Evolutionary conservation across 2,329 filamentous ascomycete genomes (phyloP).

Genomic region (Stachybotrys chartarum): DNA sequence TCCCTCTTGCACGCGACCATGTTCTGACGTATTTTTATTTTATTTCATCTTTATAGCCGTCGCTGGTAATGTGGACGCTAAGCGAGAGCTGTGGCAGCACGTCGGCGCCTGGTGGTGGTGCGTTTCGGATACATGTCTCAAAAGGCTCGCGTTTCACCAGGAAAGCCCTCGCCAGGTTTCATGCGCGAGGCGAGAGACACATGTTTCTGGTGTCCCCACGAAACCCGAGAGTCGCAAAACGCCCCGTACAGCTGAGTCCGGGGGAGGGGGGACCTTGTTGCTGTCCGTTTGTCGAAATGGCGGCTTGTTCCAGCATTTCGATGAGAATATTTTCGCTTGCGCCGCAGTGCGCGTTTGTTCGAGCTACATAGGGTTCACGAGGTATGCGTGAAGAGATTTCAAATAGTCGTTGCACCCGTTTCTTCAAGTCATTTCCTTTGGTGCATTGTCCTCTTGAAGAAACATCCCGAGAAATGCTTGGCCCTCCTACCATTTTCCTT

Average conservation of each 20-base stretch:
- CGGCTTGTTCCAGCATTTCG: too few relatives aligned
- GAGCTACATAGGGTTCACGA: conserved; percentile 14
- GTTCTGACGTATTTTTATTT: too few relatives aligned
- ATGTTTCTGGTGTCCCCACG: too few relatives aligned
- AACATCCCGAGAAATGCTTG: not conserved
- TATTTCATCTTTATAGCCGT: conserved; percentile 15
- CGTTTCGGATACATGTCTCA: not conserved
- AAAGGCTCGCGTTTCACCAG: not conserved
- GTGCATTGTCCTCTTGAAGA: not conserved
- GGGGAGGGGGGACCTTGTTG: too few relatives aligned
- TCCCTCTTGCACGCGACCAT: too few relatives aligned
- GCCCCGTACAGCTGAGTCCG: too few relatives aligned
- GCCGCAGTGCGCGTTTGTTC: too few relatives aligned
- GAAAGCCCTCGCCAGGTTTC: not conserved
- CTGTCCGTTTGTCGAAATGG: too few relatives aligned
- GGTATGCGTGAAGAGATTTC: conserved; percentile 24
- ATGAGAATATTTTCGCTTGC: not conserved
- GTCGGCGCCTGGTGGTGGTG: not conserved
- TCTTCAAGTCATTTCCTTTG: not conserved
- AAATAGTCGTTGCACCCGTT: conserved; percentile 9
- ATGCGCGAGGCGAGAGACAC: not conserved
- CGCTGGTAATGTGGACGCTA: conserved; percentile 20
- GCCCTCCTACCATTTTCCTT: not conserved
- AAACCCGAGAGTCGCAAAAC: too few relatives aligned
- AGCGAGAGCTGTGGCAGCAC: too few relatives aligned